Percentiles rank a stretch among this genome's conserved stretches.
Evolutionary conservation across 148 eudicot genomes (phyloP).

Genomic region (Rhododendron vialii): DNA sequence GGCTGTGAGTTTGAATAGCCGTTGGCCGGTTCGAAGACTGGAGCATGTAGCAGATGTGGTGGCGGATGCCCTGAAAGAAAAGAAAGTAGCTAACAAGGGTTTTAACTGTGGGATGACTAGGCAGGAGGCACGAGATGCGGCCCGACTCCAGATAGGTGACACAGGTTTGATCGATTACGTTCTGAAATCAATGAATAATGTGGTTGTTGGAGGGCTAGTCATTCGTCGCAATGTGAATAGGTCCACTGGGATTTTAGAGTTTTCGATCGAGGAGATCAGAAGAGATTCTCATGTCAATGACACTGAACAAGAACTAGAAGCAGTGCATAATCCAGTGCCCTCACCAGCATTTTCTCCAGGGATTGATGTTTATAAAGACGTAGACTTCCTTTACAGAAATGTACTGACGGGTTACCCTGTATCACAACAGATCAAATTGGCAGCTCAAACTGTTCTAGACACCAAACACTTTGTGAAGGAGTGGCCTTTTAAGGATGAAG

Average conservation of each 20-base stretch:
- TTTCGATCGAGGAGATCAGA: slow-evolving; percentile 42
- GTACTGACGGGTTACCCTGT: slow-evolving; percentile 35
- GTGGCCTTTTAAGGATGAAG: slow-evolving; percentile 60
- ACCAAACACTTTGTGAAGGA: slow-evolving; percentile 73
- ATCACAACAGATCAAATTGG: slow-evolving; percentile 28
- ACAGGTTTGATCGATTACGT: slow-evolving; percentile 89
- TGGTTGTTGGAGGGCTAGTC: slow-evolving; percentile 48
- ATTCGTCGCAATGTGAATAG: slow-evolving; percentile 54
- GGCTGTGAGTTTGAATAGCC: slow-evolving; percentile 57
- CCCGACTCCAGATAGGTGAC: slow-evolving; percentile 75
- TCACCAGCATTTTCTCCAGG: slow-evolving; percentile 13
- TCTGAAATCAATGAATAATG: slow-evolving; percentile 76
- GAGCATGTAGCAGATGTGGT: slow-evolving; percentile 73
- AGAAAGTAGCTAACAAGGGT: slow-evolving; percentile 19
- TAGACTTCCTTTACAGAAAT: slow-evolving; percentile 38
- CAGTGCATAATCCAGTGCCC: slow-evolving; percentile 2
- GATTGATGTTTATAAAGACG: slow-evolving; percentile 42
- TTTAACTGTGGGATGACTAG: slow-evolving; percentile 57
- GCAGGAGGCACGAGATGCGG: slow-evolving; percentile 88
- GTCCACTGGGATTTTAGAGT: slow-evolving; percentile 45
- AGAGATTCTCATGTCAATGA: slow-evolving; percentile 7
- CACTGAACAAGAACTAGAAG: slow-evolving; percentile 19
- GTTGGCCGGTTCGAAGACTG: slow-evolving; percentile 77
- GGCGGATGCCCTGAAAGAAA: slow-evolving; percentile 62
- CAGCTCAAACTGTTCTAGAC: slow-evolving; percentile 48